Percentiles rank a stretch among this genome's conserved stretches.
These are phyloP conservation scores for Acanthamoeba sp. DNA, from an alignment of 208 protist genomes.

Conservation along the genomic window DNA sequence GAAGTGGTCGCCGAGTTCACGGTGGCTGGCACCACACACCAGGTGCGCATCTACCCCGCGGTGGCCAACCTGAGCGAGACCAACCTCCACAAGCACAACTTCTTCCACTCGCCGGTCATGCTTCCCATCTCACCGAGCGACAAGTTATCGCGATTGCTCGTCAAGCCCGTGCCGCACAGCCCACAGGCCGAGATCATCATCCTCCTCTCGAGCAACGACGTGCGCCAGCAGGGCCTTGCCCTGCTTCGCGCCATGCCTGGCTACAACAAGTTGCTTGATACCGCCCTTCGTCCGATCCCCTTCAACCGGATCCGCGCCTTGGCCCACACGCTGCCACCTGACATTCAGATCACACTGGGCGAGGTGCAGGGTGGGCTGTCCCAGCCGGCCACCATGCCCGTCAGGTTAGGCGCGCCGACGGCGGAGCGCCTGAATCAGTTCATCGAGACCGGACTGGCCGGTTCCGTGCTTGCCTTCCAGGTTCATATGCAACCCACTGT, in stretches of 20 bases:
- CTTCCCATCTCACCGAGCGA: not conserved
- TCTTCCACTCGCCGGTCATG: constrained; percentile 19
- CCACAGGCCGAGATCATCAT: not conserved
- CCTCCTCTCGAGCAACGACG: not conserved
- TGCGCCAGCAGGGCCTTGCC: not conserved
- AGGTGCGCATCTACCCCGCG: not conserved
- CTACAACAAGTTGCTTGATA: not conserved
- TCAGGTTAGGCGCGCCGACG: not conserved
- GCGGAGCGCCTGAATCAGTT: not conserved
- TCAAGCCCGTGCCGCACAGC: not conserved
- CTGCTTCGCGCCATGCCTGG: not conserved
- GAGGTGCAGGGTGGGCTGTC: not conserved
- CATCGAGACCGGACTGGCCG: not conserved
- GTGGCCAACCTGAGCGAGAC: constrained; percentile 2
- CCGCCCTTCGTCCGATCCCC: constrained; percentile 8
- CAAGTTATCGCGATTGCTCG: not conserved
- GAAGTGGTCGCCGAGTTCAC: not conserved
- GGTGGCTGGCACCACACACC: not conserved
- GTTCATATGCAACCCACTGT: not conserved
- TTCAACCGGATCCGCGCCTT: constrained; percentile 5
- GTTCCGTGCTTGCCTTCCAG: not conserved
- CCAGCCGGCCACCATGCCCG: not conserved
- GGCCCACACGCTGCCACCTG: not conserved
- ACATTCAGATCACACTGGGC: not conserved
- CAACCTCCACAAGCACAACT: not conserved